These are phyloP conservation scores for Pulveroboletus sp. DNA, from an alignment of 768 basidiomycete genomes.

Conservation along the genomic window DNA sequence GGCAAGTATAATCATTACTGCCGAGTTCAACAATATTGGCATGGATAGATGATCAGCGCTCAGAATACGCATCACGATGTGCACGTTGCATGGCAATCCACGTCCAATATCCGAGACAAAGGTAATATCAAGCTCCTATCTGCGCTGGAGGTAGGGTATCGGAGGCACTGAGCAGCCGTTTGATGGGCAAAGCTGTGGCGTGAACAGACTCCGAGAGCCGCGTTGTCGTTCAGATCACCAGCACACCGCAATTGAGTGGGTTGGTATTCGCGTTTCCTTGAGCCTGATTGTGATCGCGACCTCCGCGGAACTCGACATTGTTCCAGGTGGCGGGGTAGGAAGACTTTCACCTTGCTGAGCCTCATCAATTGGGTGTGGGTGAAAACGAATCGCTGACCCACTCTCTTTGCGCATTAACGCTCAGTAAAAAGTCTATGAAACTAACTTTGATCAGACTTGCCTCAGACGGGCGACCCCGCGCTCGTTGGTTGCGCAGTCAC, in stretches of 20 bases:
- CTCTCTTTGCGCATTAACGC: not conserved
- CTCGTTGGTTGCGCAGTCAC: constrained; percentile 11
- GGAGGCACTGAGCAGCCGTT: constrained; percentile 10
- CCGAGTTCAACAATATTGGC: constrained; percentile 4
- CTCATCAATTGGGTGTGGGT: constrained; percentile 22
- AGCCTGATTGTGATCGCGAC: constrained; percentile 14
- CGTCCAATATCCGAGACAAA: constrained; percentile 8
- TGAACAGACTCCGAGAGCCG: constrained; percentile 17
- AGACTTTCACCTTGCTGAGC: constrained; percentile 10
- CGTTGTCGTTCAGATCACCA: constrained; percentile 7
- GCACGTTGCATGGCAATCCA: constrained; percentile 24
- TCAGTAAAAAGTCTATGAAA: not conserved
- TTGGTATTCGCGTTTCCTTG: constrained; percentile 13
- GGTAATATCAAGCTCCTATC: constrained; percentile 11
- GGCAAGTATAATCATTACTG: not conserved
- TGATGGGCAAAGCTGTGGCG: constrained; percentile 4
- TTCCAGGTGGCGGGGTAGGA: constrained; percentile 11
- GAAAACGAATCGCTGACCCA: constrained; percentile 8
- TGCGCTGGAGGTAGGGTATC: constrained; percentile 6
- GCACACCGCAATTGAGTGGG: not conserved
- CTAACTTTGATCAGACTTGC: constrained; percentile 9
- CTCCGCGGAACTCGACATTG: constrained; percentile 15
- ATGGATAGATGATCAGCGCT: constrained; percentile 2
- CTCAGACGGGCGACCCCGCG: constrained; percentile 9
- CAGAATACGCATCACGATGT: constrained; percentile 6